phyloP scores from a whole-genome alignment of 495 filamentous ascomycete genomes.

The Articulospora tetracladia region DNA sequence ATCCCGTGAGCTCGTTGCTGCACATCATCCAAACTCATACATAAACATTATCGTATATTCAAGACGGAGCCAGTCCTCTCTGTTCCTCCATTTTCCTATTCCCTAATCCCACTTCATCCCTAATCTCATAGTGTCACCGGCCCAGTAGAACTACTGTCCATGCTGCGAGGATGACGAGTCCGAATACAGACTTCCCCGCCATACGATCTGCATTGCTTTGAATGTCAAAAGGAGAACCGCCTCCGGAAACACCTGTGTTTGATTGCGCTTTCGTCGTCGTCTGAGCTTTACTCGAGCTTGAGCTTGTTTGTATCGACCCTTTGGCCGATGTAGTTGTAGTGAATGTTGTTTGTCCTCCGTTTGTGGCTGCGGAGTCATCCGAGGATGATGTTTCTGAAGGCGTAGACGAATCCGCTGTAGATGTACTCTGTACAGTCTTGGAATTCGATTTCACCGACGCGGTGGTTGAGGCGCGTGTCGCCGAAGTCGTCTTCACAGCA shows the following conservation, averaged over 20 bases:
- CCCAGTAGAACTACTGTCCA: neutral
- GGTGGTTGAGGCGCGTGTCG: neutral
- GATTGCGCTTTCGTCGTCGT: neutral
- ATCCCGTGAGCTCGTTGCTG: neutral
- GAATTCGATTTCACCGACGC: neutral
- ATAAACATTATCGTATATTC: conserved; percentile 6
- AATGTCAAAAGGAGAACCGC: conserved; percentile 4
- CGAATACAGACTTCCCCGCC: neutral
- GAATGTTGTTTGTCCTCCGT: neutral
- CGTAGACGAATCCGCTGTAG: neutral
- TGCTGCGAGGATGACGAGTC: neutral
- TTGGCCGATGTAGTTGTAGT: neutral
- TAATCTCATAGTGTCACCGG: neutral
- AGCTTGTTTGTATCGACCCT: neutral
- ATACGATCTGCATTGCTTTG: neutral
- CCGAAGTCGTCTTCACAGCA: neutral
- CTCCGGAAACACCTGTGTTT: neutral
- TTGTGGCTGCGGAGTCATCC: neutral
- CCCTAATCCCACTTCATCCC: neutral
- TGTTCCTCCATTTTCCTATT: neutral
- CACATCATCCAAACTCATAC: neutral
- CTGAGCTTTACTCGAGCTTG: neutral
- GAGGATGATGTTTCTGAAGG: neutral
- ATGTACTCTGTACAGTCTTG: neutral
- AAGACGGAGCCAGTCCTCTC: neutral